A percentile compares a stretch with the other conserved stretches of the same genome.
Conservation (phyloP, 345 rosid species). For the Ailanthus altissimus region DNA sequence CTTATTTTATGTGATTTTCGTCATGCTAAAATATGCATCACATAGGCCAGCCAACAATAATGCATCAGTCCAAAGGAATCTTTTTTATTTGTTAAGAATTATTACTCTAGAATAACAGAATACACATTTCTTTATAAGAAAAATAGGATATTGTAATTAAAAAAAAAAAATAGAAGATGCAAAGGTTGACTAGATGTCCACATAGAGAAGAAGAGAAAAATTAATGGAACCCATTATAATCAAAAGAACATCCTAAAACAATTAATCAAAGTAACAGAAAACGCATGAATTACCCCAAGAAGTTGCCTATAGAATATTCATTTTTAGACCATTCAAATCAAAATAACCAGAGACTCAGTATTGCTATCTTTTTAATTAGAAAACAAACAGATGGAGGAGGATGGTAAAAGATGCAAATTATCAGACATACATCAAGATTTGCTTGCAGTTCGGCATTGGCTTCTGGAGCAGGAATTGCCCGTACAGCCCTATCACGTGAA, state of each 20-base stretch:
- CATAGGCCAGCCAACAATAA: not conserved
- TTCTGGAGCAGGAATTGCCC: slow-evolving; percentile 68
- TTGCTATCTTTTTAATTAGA: not conserved
- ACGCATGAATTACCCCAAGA: not conserved
- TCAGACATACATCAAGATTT: slow-evolving; percentile 68
- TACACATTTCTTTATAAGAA: not conserved
- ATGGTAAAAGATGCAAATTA: slow-evolving; percentile 22
- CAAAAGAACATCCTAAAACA: not conserved
- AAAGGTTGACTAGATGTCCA: too few species aligned
- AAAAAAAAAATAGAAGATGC: too few species aligned
- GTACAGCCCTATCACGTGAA: slow-evolving; percentile 51
- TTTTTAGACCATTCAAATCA: not conserved
- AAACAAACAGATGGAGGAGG: not conserved
- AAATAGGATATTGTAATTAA: too few species aligned
- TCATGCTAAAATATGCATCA: slow-evolving; percentile 3
- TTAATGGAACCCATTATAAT: too few species aligned
- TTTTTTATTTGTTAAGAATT: not conserved
- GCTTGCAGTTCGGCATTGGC: slow-evolving; percentile 80
- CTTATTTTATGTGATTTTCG: not conserved
- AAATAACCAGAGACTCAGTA: not conserved
- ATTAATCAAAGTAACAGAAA: not conserved
- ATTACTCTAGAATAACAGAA: slow-evolving; percentile 2
- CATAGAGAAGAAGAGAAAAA: too few species aligned
- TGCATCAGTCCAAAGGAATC: not conserved
- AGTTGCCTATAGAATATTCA: not conserved